A percentile compares a stretch with the other conserved stretches of the same genome.
Evolutionary conservation across 2,329 filamentous ascomycete species (phyloP).

Genomic region (Trichoderma sp.): DNA sequence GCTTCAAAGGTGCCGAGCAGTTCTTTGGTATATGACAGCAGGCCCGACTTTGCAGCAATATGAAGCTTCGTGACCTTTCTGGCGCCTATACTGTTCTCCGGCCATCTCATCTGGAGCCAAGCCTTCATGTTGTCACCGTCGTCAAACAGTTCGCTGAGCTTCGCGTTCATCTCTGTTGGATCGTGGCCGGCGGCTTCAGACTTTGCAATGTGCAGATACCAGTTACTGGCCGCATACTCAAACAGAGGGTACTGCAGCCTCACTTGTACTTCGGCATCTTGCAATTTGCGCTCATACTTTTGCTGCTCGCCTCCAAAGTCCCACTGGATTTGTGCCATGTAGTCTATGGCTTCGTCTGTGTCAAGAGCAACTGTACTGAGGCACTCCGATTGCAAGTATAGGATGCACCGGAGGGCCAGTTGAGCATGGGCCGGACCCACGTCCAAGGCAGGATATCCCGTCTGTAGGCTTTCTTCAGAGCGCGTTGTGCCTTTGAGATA

Average conservation of each 20-base stretch:
- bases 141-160: slow-evolving; percentile 27
- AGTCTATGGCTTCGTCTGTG: not conserved
- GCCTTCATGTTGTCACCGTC: slow-evolving; percentile 23
- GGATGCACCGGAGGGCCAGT: slow-evolving; percentile 32
- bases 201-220: slow-evolving; percentile 36
- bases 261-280: slow-evolving; percentile 8
- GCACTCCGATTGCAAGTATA: slow-evolving; percentile 32
- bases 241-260: slow-evolving; percentile 36
- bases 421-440: slow-evolving; percentile 32
- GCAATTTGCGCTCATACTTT: not conserved
- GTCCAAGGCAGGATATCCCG: slow-evolving; percentile 32
- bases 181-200: slow-evolving; percentile 32
- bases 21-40: slow-evolving; percentile 31
- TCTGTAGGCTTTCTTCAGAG: not conserved
- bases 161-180: slow-evolving; percentile 27
- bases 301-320: not conserved
- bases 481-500: slow-evolving; percentile 41
- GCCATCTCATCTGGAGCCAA: slow-evolving; percentile 30
- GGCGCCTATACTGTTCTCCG: not conserved
- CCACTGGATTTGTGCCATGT: not conserved
- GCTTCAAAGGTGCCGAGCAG: slow-evolving; percentile 29
- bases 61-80: slow-evolving; percentile 27
- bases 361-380: slow-evolving; percentile 6
- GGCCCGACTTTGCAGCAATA: slow-evolving; percentile 31
- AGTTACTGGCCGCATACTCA: slow-evolving; percentile 38